Evolutionary conservation across 148 eudicot species (phyloP), one percentile per base, ranked within the genome.

Genomic region (Camellia japonica): DNA sequence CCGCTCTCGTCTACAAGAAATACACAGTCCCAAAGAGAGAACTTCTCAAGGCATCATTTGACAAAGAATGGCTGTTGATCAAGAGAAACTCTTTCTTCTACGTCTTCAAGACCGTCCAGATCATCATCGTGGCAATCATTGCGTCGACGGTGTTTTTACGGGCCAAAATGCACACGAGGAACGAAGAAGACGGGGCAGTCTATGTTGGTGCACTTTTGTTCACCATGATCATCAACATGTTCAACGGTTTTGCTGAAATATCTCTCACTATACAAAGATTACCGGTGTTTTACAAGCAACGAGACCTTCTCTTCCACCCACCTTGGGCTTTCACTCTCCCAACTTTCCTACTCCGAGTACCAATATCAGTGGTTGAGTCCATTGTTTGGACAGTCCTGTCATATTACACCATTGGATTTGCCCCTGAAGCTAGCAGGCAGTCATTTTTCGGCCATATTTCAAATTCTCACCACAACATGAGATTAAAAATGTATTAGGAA

Each of bases 341-440:
- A 12, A 93, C 81, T 60, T 91, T 91, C 82, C 64, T 93, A 4
- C 90, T 94, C 52, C 80, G 91, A 5, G 76, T 94, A 38, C 98
- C 98, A 5, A 90, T 94, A 14, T 91, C 97, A 0, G 73, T 91
- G 3, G 70, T 91, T 54, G 98, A 94, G 71, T 79, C 95, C 0
- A 65, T 86, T 41, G 86, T 89, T 82, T 94, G 93, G 95, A 86
- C 86, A 74, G 83, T 83, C 63, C 65, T 91, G 43, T 90, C 97
- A 0, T 94, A 94, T 71, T 93, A 91, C 76, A 82, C 94, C 49
- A 87, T 92, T 19, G 98, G 98, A 52, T 94, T 94, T 73, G 91
- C 98, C 16, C 96, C 98, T 3, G 94, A 94, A 84, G 91, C 95
- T 20, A 88, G 93, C 93, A 89, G 97, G 98, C 92, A 81, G 76